These are phyloP conservation scores for Pseudogymnoascus pannorum DNA, from an alignment of 2,329 filamentous ascomycete species.

Conservation along the genomic window DNA sequence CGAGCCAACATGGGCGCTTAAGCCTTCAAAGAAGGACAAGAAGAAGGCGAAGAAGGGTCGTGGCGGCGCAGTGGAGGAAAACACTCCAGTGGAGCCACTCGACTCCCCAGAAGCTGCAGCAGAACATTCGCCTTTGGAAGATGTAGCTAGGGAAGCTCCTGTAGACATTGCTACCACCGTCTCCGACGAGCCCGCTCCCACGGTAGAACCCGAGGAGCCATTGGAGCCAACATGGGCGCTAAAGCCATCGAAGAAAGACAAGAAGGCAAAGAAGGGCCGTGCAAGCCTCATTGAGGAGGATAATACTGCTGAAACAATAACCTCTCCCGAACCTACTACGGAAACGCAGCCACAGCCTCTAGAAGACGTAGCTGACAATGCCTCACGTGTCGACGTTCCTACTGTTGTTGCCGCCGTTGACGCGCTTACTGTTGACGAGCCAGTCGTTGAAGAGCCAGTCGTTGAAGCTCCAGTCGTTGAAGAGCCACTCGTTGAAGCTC, in stretches of 20 bases:
- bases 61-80: neutral
- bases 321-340: neutral
- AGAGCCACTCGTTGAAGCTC: neutral
- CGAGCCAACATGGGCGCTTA: neutral
- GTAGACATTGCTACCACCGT: neutral
- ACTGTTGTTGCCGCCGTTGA: neutral
- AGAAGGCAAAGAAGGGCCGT: conserved; percentile 29
- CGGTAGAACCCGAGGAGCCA: neutral
- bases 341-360: neutral
- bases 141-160: neutral
- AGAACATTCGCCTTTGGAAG: neutral
- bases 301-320: neutral
- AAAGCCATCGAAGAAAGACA: conserved; percentile 33
- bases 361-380: neutral
- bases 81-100: neutral
- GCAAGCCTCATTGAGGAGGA: conserved; percentile 11
- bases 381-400: neutral
- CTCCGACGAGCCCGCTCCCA: neutral
- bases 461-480: neutral
- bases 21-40: conserved; percentile 32
- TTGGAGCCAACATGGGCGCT: neutral
- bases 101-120: neutral
- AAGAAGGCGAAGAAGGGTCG: conserved; percentile 22
- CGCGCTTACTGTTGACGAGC: neutral
- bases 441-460: neutral